Evolutionary conservation across 768 basidiomycete genomes (phyloP).

Genomic region (Clitopilus passeckerianus): DNA sequence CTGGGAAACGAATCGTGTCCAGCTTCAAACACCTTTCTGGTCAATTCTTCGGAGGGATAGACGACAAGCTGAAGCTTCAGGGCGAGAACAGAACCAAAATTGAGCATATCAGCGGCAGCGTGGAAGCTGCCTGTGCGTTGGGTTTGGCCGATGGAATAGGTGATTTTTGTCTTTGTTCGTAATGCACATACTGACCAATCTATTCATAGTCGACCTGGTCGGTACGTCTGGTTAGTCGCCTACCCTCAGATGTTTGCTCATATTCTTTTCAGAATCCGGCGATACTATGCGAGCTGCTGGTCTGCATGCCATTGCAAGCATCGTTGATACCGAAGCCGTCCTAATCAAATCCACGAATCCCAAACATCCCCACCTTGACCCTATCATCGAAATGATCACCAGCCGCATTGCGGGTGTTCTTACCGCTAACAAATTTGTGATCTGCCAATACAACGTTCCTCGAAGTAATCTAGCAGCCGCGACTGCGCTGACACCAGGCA

Average conservation of each 20-base stretch:
- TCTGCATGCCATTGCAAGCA: conserved; percentile 85
- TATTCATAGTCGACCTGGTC: conserved; percentile 80
- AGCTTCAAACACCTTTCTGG: conserved; percentile 89
- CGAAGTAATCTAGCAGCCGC: conserved; percentile 60
- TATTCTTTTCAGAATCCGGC: conserved; percentile 71
- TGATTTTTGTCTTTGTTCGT: conserved; percentile 28
- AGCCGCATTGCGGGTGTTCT: conserved; percentile 90
- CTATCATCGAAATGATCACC: conserved; percentile 75
- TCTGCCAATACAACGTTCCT: conserved; percentile 91
- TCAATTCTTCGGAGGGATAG: conserved; percentile 69
- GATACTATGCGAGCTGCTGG: conserved; percentile 99
- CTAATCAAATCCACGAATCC: conserved; percentile 76
- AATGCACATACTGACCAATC: background rate
- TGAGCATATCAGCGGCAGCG: conserved; percentile 95
- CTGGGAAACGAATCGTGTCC: conserved; percentile 91
- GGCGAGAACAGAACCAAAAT: conserved; percentile 70
- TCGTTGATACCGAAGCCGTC: conserved; percentile 82
- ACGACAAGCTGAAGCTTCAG: conserved; percentile 44
- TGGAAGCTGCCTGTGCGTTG: conserved; percentile 95
- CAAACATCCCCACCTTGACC: conserved; percentile 57
- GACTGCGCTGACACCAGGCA: conserved; percentile 76
- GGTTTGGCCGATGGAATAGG: conserved; percentile 97
- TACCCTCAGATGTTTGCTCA: background rate
- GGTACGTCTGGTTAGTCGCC: conserved; percentile 40
- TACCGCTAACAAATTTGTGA: conserved; percentile 80